phyloP scores from a whole-genome alignment of 805 yeast genomes.

The Metschnikowia koreensis region DNA sequence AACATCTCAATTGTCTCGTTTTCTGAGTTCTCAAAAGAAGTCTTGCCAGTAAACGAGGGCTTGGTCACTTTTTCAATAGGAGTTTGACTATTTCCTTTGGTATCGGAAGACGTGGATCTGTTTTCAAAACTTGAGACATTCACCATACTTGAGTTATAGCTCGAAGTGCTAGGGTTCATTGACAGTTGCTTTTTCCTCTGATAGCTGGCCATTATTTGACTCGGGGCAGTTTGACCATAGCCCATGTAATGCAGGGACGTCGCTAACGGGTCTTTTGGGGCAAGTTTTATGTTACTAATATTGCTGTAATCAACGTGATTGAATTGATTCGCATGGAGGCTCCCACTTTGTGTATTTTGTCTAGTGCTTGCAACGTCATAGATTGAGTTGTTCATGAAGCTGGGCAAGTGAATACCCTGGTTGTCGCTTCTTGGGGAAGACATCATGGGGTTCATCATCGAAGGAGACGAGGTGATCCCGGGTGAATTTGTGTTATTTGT shows the following conservation, averaged over 20 bases:
- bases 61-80: background rate
- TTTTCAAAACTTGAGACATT: conserved; percentile 12
- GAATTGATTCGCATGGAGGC: conserved; percentile 3
- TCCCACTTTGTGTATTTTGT: conserved; percentile 3
- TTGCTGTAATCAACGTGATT: conserved; percentile 10
- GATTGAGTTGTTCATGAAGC: conserved; percentile 16
- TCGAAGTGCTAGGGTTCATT: conserved; percentile 31
- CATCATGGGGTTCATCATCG: conserved; percentile 5
- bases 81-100: conserved; percentile 6
- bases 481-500: conserved; percentile 7
- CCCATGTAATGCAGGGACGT: conserved; percentile 5
- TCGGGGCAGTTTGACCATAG: conserved; percentile 7
- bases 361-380: conserved; percentile 5
- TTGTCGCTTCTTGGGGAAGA: conserved; percentile 10
- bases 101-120: conserved; percentile 11
- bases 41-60: conserved; percentile 1
- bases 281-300: conserved; percentile 8
- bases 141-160: conserved; percentile 24
- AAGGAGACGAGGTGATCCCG: conserved; percentile 5
- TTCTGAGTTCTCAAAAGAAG: conserved; percentile 6
- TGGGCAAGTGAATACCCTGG: conserved; percentile 19
- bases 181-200: conserved; percentile 13
- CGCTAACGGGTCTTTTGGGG: conserved; percentile 6
- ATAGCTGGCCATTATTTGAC: conserved; percentile 7
- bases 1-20: conserved; percentile 32